Conservation (phyloP, 2,329 filamentous ascomycete species). For the Rhynchosporium secalis region DNA sequence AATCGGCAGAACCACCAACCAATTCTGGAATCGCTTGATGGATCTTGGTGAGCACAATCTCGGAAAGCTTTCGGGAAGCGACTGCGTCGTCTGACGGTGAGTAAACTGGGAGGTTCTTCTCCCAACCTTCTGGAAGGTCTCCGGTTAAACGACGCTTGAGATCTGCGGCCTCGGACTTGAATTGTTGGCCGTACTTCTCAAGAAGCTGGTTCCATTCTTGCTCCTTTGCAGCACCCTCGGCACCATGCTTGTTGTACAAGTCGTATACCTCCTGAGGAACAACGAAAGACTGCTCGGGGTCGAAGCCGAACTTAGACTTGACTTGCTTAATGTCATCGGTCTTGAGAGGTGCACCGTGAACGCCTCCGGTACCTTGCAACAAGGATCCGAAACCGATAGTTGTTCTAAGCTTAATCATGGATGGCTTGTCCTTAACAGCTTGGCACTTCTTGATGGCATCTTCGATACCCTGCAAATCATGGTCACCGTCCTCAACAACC, state of each 20-base stretch:
- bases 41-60: conserved; percentile 88
- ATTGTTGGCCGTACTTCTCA: conserved; percentile 77
- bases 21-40: conserved; percentile 83
- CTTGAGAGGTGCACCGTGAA: conserved; percentile 96
- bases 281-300: conserved; percentile 88
- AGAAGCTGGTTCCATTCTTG: conserved; percentile 94
- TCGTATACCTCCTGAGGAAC: conserved; percentile 96
- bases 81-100: conserved; percentile 80
- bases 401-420: conserved; percentile 93
- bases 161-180: conserved; percentile 78
- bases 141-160: conserved; percentile 76
- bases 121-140: conserved; percentile 93
- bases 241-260: conserved; percentile 78
- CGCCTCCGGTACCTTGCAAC: conserved; percentile 89
- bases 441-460: conserved; percentile 82
- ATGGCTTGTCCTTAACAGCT: conserved; percentile 92
- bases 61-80: conserved; percentile 94
- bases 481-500: conserved; percentile 83
- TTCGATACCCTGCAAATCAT: conserved; percentile 85
- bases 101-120: conserved; percentile 90
- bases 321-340: conserved; percentile 89
- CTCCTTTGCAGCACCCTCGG: conserved; percentile 85
- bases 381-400: conserved; percentile 96
- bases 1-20: conserved; percentile 91
- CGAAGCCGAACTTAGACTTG: conserved; percentile 94